Evolutionary conservation across 2,329 filamentous ascomycete genomes (phyloP).

Genomic region (Penicillium capsulatum): DNA sequence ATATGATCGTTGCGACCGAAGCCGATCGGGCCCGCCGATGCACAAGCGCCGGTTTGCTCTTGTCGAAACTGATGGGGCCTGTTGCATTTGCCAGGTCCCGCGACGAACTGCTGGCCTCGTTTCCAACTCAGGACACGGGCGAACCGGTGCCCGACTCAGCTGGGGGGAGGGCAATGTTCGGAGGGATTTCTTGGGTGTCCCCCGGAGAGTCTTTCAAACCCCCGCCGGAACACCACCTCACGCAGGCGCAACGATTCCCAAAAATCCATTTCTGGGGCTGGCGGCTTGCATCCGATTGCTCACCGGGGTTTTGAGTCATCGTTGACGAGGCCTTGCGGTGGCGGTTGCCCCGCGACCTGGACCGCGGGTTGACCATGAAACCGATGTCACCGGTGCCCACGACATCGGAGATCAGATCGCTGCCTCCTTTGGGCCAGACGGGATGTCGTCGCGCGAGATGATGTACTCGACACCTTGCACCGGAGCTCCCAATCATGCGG

Average conservation of each 20-base stretch:
- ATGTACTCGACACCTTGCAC: neutral
- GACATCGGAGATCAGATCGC: neutral
- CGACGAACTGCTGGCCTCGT: slow-evolving; percentile 13
- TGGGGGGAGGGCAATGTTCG: neutral
- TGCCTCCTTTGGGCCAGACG: neutral
- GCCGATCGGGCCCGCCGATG: too few species aligned
- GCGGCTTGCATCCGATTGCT: neutral
- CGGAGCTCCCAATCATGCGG: neutral
- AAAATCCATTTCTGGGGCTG: too few species aligned
- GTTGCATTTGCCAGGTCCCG: slow-evolving; percentile 16
- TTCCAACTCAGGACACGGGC: slow-evolving; percentile 7
- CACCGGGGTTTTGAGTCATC: neutral
- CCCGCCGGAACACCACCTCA: too few species aligned
- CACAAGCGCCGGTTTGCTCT: too few species aligned
- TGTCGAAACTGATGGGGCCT: neutral
- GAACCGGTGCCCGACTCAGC: neutral
- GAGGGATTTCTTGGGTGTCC: neutral
- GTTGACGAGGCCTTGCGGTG: neutral
- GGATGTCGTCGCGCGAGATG: too few species aligned
- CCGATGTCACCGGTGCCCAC: neutral
- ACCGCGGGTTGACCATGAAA: neutral
- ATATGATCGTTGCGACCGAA: too few species aligned
- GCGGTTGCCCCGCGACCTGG: neutral
- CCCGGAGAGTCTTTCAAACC: neutral
- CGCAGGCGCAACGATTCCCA: too few species aligned